Evolutionary conservation across 108 stramenopile species (phyloP), one percentile per base, ranked within the genome.

Genomic region (Stephanodiscus minutulus): DNA sequence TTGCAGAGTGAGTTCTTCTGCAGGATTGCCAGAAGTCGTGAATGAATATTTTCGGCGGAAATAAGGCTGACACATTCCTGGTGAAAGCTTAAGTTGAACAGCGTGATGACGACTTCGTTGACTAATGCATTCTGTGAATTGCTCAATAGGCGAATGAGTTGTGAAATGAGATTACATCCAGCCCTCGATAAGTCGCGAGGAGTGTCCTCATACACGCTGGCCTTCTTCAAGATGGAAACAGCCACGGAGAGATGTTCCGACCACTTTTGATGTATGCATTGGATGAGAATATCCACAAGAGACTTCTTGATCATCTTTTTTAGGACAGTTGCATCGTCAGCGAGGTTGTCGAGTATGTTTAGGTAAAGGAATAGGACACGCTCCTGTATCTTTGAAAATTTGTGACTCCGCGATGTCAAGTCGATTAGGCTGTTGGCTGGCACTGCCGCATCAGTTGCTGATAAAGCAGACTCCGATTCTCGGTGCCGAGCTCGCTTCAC

Each of bases 31-130:
- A 59, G 15, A 0, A 77, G 54, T 33, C 56, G 33, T 20, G 21
- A 35, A 48, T 70, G 68, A 10, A 64, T 59, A 21, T 64, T 41
- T 61, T 64, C 8, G 24, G 44, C 24, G 13, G 76, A 77, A 29
- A 77, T 77, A 13, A 70, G 5, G 0, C 22, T 39, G 8, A 41
- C 10, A 39, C 76, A 77, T 28, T 57, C 53, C 21, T 58, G 25
- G 52, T 69, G 63, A 47, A 77, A 77, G 54, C 76, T 77, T 29
- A 70, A 20, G 64, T 77, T 77, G 63, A 77, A 77, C 7, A 77
- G 47, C 22, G 60, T 53, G 27, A 21, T 17, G 1, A 70, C 22
- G 7, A 37, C 50, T n/a, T 57, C 17, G 25, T 41, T 62, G 9
- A 70, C 41, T 41, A 39, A 37, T 12, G 27, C 25, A 28, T 46